Conservation (phyloP, 352 stramenopile genomes). For the Phytophthora fragariaefolia region DNA sequence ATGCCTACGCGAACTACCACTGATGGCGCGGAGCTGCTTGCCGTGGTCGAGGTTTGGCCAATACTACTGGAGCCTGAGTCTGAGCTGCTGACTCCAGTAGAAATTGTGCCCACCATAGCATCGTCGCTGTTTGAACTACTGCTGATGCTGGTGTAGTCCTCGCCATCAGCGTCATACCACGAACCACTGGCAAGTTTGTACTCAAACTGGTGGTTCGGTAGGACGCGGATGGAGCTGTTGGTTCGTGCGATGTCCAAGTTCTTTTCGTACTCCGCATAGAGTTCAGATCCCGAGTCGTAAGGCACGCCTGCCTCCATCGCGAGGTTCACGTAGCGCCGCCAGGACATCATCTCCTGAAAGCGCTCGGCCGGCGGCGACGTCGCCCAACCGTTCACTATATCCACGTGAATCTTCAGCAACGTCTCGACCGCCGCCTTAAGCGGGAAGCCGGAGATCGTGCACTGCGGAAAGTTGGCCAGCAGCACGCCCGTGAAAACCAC, state of each 20-base stretch:
- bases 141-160: constrained; percentile 19
- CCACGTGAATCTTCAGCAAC: constrained; percentile 62
- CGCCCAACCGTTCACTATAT: constrained; percentile 29
- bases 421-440: constrained; percentile 63
- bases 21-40: constrained; percentile 9
- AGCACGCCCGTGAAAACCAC: constrained; percentile 58
- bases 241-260: constrained; percentile 45
- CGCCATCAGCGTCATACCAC: constrained; percentile 37
- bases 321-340: constrained; percentile 59
- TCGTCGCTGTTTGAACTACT: constrained; percentile 6
- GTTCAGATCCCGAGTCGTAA: constrained; percentile 50
- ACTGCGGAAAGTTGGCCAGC: constrained; percentile 50
- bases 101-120: constrained; percentile 30
- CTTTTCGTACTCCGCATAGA: constrained; percentile 53
- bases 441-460: constrained; percentile 55
- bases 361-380: constrained; percentile 37
- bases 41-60: constrained; percentile 18
- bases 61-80: constrained; percentile 19
- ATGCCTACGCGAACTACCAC: constrained; percentile 1
- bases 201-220: constrained; percentile 40
- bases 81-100: constrained; percentile 25
- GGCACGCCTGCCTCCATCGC: constrained; percentile 46
- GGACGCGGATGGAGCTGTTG: constrained; percentile 38
- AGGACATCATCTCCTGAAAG: constrained; percentile 55
- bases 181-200: constrained; percentile 40